Evolutionary conservation across 2,329 filamentous ascomycete species (phyloP).

Genomic region (Dothidotthia symphoricarpi): DNA sequence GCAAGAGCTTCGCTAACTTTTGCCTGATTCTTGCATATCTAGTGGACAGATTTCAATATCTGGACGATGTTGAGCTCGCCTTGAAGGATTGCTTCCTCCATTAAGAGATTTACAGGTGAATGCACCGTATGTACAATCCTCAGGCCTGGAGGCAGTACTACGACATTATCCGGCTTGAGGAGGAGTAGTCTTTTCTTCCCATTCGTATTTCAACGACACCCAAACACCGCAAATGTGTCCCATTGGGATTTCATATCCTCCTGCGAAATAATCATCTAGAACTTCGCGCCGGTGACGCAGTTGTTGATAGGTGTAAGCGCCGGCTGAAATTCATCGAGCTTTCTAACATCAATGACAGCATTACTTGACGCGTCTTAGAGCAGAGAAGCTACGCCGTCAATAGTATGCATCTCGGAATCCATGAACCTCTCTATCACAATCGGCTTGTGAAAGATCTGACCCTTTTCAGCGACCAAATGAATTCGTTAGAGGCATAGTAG

Average conservation of each 20-base stretch:
- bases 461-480: background rate
- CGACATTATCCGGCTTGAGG: background rate
- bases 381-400: background rate
- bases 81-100: background rate
- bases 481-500: background rate
- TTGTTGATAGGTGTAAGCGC: background rate
- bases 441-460: background rate
- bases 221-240: background rate
- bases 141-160: background rate
- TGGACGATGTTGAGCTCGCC: background rate
- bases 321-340: background rate
- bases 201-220: background rate
- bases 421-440: background rate
- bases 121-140: background rate
- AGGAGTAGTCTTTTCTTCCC: background rate
- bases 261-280: background rate
- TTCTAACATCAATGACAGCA: background rate
- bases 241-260: background rate
- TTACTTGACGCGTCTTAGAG: background rate
- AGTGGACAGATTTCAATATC: background rate
- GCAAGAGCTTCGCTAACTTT: background rate
- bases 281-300: background rate
- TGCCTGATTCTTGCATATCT: background rate
- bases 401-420: background rate
- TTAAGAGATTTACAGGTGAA: background rate